These are phyloP conservation scores for Athelia psychrophila DNA, from an alignment of 1,284 basidiomycete genomes.

Conservation along the genomic window DNA sequence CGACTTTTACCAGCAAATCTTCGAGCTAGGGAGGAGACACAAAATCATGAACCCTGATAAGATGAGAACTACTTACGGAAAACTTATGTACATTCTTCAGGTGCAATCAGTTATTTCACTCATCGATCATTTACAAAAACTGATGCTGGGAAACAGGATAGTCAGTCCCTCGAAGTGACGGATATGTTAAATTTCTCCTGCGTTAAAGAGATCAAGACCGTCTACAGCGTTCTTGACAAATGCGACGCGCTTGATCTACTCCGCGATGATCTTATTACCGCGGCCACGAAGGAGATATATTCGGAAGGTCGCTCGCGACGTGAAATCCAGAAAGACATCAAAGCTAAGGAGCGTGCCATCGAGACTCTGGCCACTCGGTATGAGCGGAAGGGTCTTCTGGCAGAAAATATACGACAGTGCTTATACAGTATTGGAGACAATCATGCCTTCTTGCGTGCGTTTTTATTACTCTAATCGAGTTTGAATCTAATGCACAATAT, in stretches of 20 bases:
- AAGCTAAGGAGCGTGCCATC: constrained; percentile 76
- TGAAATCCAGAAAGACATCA: constrained; percentile 78
- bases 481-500: background rate
- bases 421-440: constrained; percentile 84
- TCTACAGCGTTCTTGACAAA: constrained; percentile 61
- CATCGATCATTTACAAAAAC: constrained; percentile 2
- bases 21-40: constrained; percentile 77
- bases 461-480: background rate
- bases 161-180: constrained; percentile 72
- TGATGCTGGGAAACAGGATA: constrained; percentile 48
- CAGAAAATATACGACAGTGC: constrained; percentile 70
- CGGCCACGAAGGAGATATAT: constrained; percentile 78
- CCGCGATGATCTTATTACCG: constrained; percentile 66
- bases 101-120: constrained; percentile 32
- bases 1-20: constrained; percentile 72
- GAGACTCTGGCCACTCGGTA: constrained; percentile 67
- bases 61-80: constrained; percentile 85
- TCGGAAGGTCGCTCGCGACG: constrained; percentile 66
- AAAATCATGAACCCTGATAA: constrained; percentile 87
- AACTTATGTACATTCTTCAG: constrained; percentile 78
- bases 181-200: constrained; percentile 75
- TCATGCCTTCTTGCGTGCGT: constrained; percentile 72
- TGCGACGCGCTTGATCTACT: constrained; percentile 63
- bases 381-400: constrained; percentile 48
- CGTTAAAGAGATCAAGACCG: constrained; percentile 70